Base-by-base conservation (phyloP, 2,329 filamentous ascomycete genomes). In the Bipolaris oryzae region DNA sequence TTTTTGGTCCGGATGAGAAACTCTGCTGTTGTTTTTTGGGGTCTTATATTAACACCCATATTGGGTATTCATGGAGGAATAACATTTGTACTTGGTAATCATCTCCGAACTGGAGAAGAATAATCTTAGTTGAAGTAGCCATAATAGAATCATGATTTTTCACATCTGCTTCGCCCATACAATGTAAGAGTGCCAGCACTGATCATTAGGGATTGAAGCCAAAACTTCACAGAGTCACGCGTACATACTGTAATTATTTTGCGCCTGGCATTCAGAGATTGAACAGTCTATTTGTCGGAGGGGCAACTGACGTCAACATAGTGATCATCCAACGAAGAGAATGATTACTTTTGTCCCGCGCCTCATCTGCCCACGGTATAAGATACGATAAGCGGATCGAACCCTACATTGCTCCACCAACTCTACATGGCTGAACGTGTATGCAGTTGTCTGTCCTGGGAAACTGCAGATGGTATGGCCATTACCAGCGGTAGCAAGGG, bases 91-190 rank as follows among this genome's bases (percentile, higher is more conserved):
- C 21, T 25, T 16, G 43, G 38, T 4, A 20, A 53, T 25, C 39
- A 16, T 21, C 11, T 45, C 35, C 21, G 9, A 9, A 50, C 20
- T 45, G 20, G 16, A 44, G 20, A 28, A 25, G 21, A 34, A 35
- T 44, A 34, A 10, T 38, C 33, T 37, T 45, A 37, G n/a, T 48
- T 35, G 33, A 45, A 21, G 10, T 33, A 16, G 3, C n/a, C 35
- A 37, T 53, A 52, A 56, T 56, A 28, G 31, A 56, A 47, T 43
- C n/a, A 21, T 56, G 54, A 48, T 53, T 53, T 21, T 13, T 23
- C 37, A 48, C 43, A 31, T 33, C 13, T 23, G 11, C 20, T 45
- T 9, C 31, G 15, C 18, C 39, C 39, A 37, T 15, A 6, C 20
- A 31, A 15, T 10, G 9, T 16, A 5, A 10, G 21, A 18, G 39